Evolutionary conservation across 1,284 basidiomycete genomes (phyloP).

Genomic region (Porogramme epimiltina): DNA sequence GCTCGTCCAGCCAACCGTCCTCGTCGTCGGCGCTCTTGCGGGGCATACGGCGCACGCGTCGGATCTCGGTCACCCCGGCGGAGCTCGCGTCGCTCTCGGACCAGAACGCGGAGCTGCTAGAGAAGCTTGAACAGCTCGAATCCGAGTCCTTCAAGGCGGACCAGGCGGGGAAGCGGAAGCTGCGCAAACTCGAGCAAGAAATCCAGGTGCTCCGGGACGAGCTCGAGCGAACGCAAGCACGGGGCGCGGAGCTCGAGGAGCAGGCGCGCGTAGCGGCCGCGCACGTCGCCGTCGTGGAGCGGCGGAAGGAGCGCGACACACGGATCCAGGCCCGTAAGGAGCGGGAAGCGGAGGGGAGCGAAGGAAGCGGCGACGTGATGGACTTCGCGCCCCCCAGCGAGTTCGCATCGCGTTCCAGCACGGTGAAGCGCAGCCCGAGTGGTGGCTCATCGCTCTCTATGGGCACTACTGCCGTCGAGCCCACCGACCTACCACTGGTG

Average conservation of each 20-base stretch:
- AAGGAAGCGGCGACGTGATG: conserved; percentile 27
- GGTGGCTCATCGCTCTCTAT: background rate
- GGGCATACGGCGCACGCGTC: conserved; percentile 42
- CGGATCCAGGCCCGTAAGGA: conserved; percentile 47
- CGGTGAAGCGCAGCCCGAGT: conserved; percentile 5
- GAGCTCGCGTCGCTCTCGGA: conserved; percentile 74
- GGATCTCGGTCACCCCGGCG: conserved; percentile 65
- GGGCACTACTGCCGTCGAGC: conserved; percentile 7
- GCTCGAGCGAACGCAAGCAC: conserved; percentile 68
- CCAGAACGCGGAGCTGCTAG: conserved; percentile 79
- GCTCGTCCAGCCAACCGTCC: conserved; percentile 25
- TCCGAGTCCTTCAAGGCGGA: conserved; percentile 68
- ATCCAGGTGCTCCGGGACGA: conserved; percentile 69
- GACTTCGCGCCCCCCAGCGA: conserved; percentile 64
- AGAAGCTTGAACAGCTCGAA: conserved; percentile 75
- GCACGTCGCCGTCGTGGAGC: conserved; percentile 36
- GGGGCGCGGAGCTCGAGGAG: conserved; percentile 70
- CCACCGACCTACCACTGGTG: background rate
- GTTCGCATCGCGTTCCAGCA: conserved; percentile 20
- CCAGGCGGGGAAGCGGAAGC: conserved; percentile 63
- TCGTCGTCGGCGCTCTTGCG: conserved; percentile 28
- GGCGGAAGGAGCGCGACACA: conserved; percentile 58
- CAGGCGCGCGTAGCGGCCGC: conserved; percentile 47
- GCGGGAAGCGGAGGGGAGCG: conserved; percentile 33
- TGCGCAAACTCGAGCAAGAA: conserved; percentile 78